Percentiles rank a stretch among this genome's conserved stretches.
These are phyloP conservation scores for Scorias spongiosa DNA, from an alignment of 2,329 filamentous ascomycete species.

Conservation along the genomic window DNA sequence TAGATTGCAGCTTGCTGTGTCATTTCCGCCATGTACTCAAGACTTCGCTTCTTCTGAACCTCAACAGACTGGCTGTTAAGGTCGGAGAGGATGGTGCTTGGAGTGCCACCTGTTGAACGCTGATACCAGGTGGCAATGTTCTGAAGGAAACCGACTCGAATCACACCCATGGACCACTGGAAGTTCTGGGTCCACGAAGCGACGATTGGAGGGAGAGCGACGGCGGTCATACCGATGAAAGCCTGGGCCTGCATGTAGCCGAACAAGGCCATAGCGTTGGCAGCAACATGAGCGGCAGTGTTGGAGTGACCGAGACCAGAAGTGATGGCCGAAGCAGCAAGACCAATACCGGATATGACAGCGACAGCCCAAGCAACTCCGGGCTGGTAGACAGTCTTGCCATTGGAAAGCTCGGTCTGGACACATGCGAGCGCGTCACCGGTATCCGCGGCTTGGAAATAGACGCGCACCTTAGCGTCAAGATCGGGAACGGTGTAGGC, in stretches of 20 bases:
- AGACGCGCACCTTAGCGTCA: conserved; percentile 69
- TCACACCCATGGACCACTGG: conserved; percentile 96
- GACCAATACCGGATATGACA: conserved; percentile 68
- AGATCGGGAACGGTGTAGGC: conserved; percentile 83
- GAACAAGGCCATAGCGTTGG: conserved; percentile 86
- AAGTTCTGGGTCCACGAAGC: conserved; percentile 94
- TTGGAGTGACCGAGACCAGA: conserved; percentile 87
- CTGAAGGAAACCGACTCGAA: conserved; percentile 75
- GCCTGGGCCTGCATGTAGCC: conserved; percentile 90
- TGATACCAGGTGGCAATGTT: conserved; percentile 90
- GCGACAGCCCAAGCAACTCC: conserved; percentile 84
- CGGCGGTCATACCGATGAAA: conserved; percentile 70
- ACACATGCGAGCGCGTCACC: conserved; percentile 64
- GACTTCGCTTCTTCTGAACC: conserved; percentile 58
- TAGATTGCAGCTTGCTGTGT: conserved; percentile 37
- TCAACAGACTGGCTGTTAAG: conserved; percentile 66
- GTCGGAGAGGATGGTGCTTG: conserved; percentile 61
- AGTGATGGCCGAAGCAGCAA: conserved; percentile 73
- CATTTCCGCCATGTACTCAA: conserved; percentile 30
- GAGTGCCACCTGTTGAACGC: conserved; percentile 74
- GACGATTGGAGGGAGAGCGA: conserved; percentile 74
- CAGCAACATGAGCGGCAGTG: conserved; percentile 83
- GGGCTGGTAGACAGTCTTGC: conserved; percentile 77
- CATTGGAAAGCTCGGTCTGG: conserved; percentile 76
- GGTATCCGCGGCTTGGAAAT: conserved; percentile 56